Evolutionary conservation across 2,329 filamentous ascomycete species (phyloP).

Genomic region (Cladosporium sp.): DNA sequence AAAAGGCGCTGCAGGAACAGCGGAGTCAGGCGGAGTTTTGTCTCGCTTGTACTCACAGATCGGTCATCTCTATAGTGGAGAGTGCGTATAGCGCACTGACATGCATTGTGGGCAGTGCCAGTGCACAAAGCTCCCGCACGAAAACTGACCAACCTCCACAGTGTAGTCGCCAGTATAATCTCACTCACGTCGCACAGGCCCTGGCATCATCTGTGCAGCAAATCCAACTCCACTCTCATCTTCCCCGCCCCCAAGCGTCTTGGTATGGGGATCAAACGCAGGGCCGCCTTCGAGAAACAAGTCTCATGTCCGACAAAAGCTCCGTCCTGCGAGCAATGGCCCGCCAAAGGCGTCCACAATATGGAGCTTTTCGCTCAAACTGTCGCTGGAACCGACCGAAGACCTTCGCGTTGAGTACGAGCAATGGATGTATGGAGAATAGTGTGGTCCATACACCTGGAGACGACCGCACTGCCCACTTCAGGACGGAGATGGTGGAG

Average conservation of each 20-base stretch:
- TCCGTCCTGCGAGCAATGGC: not conserved
- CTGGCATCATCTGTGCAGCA: not conserved
- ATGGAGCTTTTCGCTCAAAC: not conserved
- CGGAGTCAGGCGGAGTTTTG: constrained; percentile 2
- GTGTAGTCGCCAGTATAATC: not conserved
- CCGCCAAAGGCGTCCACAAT: not conserved
- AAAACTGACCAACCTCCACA: not conserved
- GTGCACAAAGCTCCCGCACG: not conserved
- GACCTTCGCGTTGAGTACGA: not conserved
- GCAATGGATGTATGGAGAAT: not conserved
- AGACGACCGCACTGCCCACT: not conserved
- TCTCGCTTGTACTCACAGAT: not conserved
- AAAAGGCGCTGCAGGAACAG: constrained; percentile 3
- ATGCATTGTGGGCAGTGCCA: not conserved
- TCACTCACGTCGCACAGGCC: not conserved
- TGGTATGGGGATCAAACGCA: constrained; percentile 15
- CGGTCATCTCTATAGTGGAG: not conserved
- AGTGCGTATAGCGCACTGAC: not conserved
- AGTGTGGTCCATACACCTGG: not conserved
- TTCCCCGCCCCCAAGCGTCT: constrained; percentile 13
- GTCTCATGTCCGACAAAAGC: constrained; percentile 7
- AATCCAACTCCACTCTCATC: not conserved
- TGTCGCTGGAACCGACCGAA: constrained; percentile 1
- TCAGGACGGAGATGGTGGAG: not conserved
- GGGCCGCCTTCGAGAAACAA: not conserved